phyloP scores from a whole-genome alignment of 2,329 filamentous ascomycete genomes.

The Colletotrichum cereale region DNA sequence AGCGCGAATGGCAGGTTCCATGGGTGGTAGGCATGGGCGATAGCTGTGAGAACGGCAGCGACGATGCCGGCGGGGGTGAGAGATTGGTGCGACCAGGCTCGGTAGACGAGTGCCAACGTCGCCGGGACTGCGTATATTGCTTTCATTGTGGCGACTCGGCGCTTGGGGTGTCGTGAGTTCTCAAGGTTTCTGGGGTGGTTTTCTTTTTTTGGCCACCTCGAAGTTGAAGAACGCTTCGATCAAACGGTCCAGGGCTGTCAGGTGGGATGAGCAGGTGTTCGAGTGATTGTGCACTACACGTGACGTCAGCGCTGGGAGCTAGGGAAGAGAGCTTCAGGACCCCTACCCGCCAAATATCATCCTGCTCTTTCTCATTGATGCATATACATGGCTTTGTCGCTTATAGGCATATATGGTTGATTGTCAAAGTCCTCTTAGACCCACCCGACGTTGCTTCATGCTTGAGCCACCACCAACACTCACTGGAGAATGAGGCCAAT shows the following conservation, averaged over 20 bases:
- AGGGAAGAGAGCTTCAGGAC: not conserved
- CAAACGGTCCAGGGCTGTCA: constrained; percentile 13
- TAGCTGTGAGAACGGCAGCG: constrained; percentile 49
- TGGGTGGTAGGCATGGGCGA: constrained; percentile 85
- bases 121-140: constrained; percentile 68
- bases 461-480: not conserved
- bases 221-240: constrained; percentile 9
- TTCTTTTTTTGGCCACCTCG: constrained; percentile 1
- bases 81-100: constrained; percentile 79
- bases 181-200: too few relatives aligned
- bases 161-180: not conserved
- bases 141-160: constrained; percentile 61
- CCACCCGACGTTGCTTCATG: not conserved
- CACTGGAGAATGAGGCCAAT: not conserved
- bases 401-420: not conserved
- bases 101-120: constrained; percentile 71
- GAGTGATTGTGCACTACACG: constrained; percentile 18
- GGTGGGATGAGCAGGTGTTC: constrained; percentile 25
- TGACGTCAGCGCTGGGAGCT: constrained; percentile 37
- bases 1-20: constrained; percentile 93
- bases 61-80: constrained; percentile 58
- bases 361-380: not conserved
- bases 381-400: not conserved
- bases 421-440: not conserved
- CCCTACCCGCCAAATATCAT: not conserved